Evolutionary conservation across 2,329 filamentous ascomycete genomes (phyloP).

Genomic region (Cladosporium sp.): DNA sequence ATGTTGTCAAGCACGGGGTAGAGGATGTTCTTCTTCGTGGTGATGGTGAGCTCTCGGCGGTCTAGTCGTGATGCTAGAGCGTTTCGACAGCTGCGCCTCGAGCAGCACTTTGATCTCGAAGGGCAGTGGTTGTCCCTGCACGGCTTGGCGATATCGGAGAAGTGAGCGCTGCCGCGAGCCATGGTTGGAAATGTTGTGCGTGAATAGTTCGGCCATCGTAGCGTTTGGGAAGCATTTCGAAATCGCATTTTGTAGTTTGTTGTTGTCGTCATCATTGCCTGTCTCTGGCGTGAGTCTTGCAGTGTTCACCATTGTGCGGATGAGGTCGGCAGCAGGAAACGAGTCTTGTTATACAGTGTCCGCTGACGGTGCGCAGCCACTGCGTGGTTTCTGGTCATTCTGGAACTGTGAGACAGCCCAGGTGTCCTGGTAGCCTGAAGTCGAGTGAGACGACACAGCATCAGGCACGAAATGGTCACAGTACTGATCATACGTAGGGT

Average conservation of each 20-base stretch:
- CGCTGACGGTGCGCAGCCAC: conserved; percentile 6
- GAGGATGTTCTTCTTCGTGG: conserved; percentile 2
- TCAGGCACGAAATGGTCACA: neutral
- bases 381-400: neutral
- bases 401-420: neutral
- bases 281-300: conserved; percentile 1
- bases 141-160: neutral
- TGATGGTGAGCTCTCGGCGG: conserved; percentile 14
- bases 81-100: neutral
- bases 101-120: neutral
- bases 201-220: neutral
- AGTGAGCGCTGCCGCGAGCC: neutral
- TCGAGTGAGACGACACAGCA: neutral
- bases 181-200: neutral
- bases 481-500: neutral
- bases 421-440: neutral
- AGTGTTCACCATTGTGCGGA: neutral
- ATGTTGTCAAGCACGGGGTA: conserved; percentile 14
- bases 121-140: conserved; percentile 7
- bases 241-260: neutral
- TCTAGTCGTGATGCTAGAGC: conserved; percentile 8
- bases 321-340: conserved; percentile 10
- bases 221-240: neutral
- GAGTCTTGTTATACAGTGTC: conserved; percentile 1
- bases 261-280: conserved; percentile 2